phyloP scores from a whole-genome alignment of 2,329 filamentous ascomycete genomes.

The Lasiodiplodia theobromae region DNA sequence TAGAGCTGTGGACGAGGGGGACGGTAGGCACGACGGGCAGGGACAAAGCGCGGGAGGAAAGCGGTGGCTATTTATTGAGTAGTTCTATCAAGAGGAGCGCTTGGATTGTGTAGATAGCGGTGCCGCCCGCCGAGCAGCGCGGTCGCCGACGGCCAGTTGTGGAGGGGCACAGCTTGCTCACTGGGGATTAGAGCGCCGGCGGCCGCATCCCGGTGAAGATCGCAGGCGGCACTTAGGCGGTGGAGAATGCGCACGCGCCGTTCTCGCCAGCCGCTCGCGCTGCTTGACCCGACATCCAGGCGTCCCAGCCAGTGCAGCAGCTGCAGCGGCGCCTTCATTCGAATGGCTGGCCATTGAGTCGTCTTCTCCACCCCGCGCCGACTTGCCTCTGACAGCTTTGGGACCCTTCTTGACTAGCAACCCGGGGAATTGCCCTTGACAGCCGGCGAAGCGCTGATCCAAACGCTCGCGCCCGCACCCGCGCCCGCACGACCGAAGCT shows the following conservation, averaged over 20 bases:
- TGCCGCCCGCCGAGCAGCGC: constrained; percentile 8
- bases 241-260: neutral
- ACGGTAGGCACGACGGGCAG: neutral
- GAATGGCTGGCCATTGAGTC: constrained; percentile 3
- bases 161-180: constrained; percentile 18
- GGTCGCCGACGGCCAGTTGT: constrained; percentile 19
- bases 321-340: constrained; percentile 6
- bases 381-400: neutral
- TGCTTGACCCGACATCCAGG: neutral
- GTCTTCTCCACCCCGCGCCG: neutral
- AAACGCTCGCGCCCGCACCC: neutral
- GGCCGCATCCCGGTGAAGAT: constrained; percentile 16
- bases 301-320: constrained; percentile 1
- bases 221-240: neutral
- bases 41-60: constrained; percentile 5
- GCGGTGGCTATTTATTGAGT: constrained; percentile 11
- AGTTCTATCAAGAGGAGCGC: constrained; percentile 10
- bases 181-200: constrained; percentile 21
- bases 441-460: constrained; percentile 2
- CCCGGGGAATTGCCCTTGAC: constrained; percentile 2
- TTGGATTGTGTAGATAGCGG: constrained; percentile 3
- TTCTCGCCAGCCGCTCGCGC: neutral
- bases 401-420: neutral
- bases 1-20: neutral
- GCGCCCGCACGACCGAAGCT: constrained; percentile 2